Percentiles rank a stretch among this genome's conserved stretches.
Evolutionary conservation across 495 filamentous ascomycete genomes (phyloP).

Genomic region (Xylaria sp.): DNA sequence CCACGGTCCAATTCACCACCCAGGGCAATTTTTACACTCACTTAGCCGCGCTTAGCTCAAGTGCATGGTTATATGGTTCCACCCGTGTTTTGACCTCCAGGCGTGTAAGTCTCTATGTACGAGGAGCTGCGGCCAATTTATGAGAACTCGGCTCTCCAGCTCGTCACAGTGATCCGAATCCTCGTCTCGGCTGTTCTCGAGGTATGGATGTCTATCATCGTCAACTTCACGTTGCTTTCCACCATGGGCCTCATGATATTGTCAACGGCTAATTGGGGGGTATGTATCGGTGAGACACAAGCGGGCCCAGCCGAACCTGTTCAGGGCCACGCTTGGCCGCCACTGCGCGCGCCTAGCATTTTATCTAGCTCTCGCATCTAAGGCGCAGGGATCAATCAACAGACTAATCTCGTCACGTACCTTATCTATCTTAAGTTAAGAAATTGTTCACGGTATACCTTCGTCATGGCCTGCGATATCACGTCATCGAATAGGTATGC

Average conservation of each 20-base stretch:
- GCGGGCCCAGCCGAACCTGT: conserved; percentile 36
- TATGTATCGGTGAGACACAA: conserved; percentile 39
- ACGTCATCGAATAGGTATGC: background rate
- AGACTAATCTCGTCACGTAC: background rate
- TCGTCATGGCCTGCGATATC: background rate
- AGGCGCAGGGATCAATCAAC: conserved; percentile 15
- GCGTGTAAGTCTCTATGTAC: conserved; percentile 34
- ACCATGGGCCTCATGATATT: conserved; percentile 24
- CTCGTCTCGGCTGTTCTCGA: background rate
- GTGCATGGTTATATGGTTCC: conserved; percentile 37
- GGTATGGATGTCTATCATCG: background rate
- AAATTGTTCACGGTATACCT: background rate
- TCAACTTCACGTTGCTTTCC: background rate
- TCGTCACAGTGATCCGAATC: conserved; percentile 2
- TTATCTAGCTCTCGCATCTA: conserved; percentile 29
- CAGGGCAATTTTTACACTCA: conserved; percentile 22
- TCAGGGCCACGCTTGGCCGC: conserved; percentile 34
- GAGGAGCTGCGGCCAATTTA: conserved; percentile 25
- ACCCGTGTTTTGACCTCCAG: conserved; percentile 19
- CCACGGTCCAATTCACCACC: background rate
- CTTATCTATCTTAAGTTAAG: background rate
- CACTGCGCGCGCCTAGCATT: conserved; percentile 34
- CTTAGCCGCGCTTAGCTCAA: conserved; percentile 18
- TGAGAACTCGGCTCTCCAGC: conserved; percentile 13
- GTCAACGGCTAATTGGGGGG: conserved; percentile 32